phyloP scores from a whole-genome alignment of 257 asterid species.

The Prunella vulgaris region DNA sequence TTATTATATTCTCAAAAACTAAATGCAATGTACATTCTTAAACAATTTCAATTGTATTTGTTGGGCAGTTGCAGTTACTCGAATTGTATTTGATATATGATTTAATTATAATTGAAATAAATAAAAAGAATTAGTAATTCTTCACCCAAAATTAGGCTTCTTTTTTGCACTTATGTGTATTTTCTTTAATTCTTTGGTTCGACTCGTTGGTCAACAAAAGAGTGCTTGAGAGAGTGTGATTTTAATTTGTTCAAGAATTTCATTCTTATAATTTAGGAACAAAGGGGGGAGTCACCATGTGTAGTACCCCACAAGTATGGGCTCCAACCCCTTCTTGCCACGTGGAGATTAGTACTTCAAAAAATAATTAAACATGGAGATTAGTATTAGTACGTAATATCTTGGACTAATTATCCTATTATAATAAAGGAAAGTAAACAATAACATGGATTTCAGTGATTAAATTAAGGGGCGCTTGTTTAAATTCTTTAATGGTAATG shows the following conservation, averaged over 20 bases:
- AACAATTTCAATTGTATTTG: no score
- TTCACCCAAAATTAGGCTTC: no score
- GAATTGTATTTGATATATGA: no score
- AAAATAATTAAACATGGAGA: constrained; percentile 1
- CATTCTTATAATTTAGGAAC: constrained; percentile 9
- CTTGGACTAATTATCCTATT: background rate
- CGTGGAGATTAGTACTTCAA: background rate
- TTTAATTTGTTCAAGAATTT: constrained; percentile 12
- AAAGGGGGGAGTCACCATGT: constrained; percentile 17
- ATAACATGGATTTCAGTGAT: constrained; percentile 49
- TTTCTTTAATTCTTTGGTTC: constrained; percentile 9
- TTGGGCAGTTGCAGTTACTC: no score
- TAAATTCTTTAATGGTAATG: no score
- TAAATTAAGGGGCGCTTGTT: no score
- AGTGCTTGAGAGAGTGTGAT: constrained; percentile 16
- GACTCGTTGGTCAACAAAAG: constrained; percentile 17
- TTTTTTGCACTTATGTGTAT: no score
- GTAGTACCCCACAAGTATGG: constrained; percentile 17
- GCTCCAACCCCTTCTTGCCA: constrained; percentile 17
- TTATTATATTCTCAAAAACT: no score
- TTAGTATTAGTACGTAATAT: constrained; percentile 3
- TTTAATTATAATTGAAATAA: background rate
- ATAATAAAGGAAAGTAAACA: constrained; percentile 14
- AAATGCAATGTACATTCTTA: no score
- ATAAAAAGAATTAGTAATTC: no score